A percentile compares a stretch with the other conserved stretches of the same genome.
Conservation (phyloP, 1,284 basidiomycete species). For the Malassezia caprae region DNA sequence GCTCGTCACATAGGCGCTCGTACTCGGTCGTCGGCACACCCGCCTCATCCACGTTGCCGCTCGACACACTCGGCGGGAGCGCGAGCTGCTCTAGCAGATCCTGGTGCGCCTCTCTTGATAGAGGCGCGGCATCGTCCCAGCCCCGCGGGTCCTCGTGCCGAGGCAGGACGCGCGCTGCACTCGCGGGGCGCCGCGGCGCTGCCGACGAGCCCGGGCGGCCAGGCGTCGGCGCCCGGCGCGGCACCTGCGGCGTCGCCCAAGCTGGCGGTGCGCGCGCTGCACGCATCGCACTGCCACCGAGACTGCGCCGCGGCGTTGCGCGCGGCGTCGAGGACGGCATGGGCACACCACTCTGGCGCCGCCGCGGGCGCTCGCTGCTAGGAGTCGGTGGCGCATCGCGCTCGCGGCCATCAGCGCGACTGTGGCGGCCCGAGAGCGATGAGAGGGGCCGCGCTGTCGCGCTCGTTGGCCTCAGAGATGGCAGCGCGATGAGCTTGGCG, state of each 20-base stretch:
- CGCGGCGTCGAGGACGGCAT: conserved; percentile 4
- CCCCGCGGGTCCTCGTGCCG: not conserved
- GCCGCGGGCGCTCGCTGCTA: not conserved
- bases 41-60: not conserved
- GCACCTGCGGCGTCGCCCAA: not conserved
- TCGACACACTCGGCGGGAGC: conserved; percentile 20
- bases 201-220: conserved; percentile 9
- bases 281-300: not conserved
- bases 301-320: not conserved
- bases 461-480: conserved; percentile 25
- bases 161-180: not conserved
- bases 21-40: conserved; percentile 44
- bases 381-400: not conserved
- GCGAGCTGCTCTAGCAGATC: conserved; percentile 27
- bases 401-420: conserved; percentile 20
- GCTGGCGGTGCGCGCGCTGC: not conserved
- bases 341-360: conserved; percentile 3
- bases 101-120: not conserved
- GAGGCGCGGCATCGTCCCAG: not conserved
- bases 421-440: conserved; percentile 31
- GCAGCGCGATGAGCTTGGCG: conserved; percentile 57
- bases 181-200: conserved; percentile 2
- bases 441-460: conserved; percentile 41
- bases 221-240: conserved; percentile 1
- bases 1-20: conserved; percentile 40